Conservation (phyloP, 164 flowering plant species). For the Pachysandra terminalis region DNA sequence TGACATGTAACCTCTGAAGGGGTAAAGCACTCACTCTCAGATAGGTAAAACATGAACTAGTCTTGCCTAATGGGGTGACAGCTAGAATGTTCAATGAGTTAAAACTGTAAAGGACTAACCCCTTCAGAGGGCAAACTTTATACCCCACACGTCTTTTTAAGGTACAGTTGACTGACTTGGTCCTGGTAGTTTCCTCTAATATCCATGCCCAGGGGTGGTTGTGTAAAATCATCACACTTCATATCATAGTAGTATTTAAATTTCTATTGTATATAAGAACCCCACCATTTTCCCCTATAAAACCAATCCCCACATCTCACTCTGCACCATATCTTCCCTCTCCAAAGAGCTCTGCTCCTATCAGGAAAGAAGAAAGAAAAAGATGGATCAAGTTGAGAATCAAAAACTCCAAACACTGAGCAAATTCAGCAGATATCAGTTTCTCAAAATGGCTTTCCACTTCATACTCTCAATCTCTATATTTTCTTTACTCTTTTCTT, state of each 20-base stretch:
- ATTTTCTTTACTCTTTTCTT: conserved; percentile 23
- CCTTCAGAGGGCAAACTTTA: no score
- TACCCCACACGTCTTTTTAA: no score
- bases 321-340: not conserved
- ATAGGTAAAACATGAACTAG: no score
- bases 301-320: not conserved
- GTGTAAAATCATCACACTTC: no score
- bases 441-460: conserved; percentile 18
- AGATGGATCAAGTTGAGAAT: conserved; percentile 10
- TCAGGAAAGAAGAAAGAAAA: not conserved
- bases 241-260: no score
- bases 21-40: no score
- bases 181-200: no score
- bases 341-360: not conserved
- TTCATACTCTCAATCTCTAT: conserved; percentile 25
- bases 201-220: not conserved
- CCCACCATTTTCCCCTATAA: not conserved
- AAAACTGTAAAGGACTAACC: no score
- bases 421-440: not conserved
- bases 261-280: not conserved
- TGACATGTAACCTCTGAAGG: no score
- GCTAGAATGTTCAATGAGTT: no score
- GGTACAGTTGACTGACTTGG: no score
- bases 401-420: conserved; percentile 3
- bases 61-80: no score